Evolutionary conservation across 306 rosid genomes (phyloP).

Genomic region (Coriaria nepalensis): DNA sequence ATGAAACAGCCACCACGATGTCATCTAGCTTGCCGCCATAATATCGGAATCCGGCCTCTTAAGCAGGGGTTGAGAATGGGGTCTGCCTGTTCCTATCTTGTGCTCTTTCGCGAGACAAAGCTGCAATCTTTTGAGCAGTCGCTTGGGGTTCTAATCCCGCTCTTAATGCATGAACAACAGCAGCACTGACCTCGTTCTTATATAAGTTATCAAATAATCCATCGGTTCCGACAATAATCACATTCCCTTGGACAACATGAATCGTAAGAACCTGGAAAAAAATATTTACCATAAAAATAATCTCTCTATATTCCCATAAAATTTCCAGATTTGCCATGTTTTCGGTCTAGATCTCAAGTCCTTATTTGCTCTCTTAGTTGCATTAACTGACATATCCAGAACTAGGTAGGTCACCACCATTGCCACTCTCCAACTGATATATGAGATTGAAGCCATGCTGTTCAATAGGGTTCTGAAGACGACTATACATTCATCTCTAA

Average conservation of each 20-base stretch:
- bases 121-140: slow-evolving; percentile 81
- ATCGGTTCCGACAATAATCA: slow-evolving; percentile 74
- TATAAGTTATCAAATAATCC: slow-evolving; percentile 86
- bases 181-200: slow-evolving; percentile 42
- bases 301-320: too few species aligned
- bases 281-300: slow-evolving; percentile 5
- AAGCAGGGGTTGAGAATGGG: slow-evolving; percentile 82
- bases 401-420: slow-evolving; percentile 69
- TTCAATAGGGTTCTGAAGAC: slow-evolving; percentile 68
- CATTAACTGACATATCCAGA: slow-evolving; percentile 63
- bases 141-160: slow-evolving; percentile 53
- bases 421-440: slow-evolving; percentile 77
- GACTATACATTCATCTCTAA: slow-evolving; percentile 70
- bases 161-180: slow-evolving; percentile 48
- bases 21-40: slow-evolving; percentile 92
- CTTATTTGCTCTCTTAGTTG: neutral
- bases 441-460: slow-evolving; percentile 82
- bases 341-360: neutral
- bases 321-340: too few species aligned
- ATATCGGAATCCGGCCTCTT: slow-evolving; percentile 70
- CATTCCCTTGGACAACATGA: slow-evolving; percentile 57
- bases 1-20: slow-evolving; percentile 70
- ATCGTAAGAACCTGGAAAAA: slow-evolving; percentile 38
- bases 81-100: slow-evolving; percentile 51
- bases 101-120: slow-evolving; percentile 69